phyloP scores from a whole-genome alignment of 2,329 filamentous ascomycete species.

The Pseudogymnoascus sp. region DNA sequence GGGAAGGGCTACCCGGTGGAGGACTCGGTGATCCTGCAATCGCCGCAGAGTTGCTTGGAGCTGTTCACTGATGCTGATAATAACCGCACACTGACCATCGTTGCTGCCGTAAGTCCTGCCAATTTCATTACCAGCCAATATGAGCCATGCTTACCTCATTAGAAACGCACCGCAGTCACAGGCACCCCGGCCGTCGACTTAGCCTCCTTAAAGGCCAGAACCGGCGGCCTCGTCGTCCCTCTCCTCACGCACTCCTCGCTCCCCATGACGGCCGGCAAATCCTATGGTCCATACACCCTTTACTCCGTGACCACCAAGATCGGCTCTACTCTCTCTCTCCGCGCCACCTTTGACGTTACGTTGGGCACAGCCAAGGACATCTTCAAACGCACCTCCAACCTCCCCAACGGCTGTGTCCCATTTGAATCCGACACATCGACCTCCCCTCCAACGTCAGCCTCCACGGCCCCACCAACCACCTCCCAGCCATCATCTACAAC shows the following conservation, averaged over 20 bases:
- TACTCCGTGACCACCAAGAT: slow-evolving; percentile 21
- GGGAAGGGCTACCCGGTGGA: slow-evolving; percentile 47
- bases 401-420: slow-evolving; percentile 38
- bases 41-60: slow-evolving; percentile 48
- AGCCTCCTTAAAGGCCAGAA: slow-evolving; percentile 19
- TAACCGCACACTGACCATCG: slow-evolving; percentile 18
- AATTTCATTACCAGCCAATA: not conserved
- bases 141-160: not conserved
- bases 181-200: slow-evolving; percentile 15
- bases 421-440: slow-evolving; percentile 25
- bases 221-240: slow-evolving; percentile 19
- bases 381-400: slow-evolving; percentile 41
- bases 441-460: slow-evolving; percentile 10
- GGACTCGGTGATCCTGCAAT: slow-evolving; percentile 49
- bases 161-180: slow-evolving; percentile 17
- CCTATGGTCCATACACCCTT: slow-evolving; percentile 21
- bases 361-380: slow-evolving; percentile 32
- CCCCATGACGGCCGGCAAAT: slow-evolving; percentile 19
- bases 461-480: slow-evolving; percentile 1
- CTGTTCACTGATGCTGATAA: slow-evolving; percentile 12
- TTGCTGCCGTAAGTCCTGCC: slow-evolving; percentile 22
- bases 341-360: slow-evolving; percentile 20
- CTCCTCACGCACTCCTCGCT: slow-evolving; percentile 14
- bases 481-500: slow-evolving; percentile 1
- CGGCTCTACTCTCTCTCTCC: slow-evolving; percentile 10